A percentile compares a stretch with the other conserved stretches of the same genome.
These are phyloP conservation scores for Beta corolliflora DNA, from an alignment of 179 eudicot genomes.

Conservation along the genomic window DNA sequence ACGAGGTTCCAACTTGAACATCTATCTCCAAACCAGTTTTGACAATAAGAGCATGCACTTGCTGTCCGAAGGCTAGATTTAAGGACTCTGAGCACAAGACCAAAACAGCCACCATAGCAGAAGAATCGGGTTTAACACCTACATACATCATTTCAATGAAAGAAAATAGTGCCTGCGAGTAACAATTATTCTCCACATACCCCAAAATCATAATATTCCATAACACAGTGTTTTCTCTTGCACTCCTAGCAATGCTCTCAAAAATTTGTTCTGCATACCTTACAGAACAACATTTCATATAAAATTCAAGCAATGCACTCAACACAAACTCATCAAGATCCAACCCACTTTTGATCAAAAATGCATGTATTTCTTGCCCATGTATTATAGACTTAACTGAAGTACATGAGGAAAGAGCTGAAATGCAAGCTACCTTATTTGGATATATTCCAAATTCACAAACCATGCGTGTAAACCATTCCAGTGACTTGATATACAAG, in stretches of 20 bases:
- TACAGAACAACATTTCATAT: constrained; percentile 55
- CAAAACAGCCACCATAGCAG: constrained; percentile 59
- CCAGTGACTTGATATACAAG: constrained; percentile 29
- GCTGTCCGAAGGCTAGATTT: constrained; percentile 46
- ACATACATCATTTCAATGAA: constrained; percentile 47
- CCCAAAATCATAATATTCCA: constrained; percentile 85
- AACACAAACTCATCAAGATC: constrained; percentile 52
- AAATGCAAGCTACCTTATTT: constrained; percentile 59
- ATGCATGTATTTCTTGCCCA: constrained; percentile 45
- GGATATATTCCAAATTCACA: constrained; percentile 44
- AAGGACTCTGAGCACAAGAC: constrained; percentile 47
- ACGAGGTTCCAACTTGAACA: constrained; percentile 63
- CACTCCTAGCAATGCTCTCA: constrained; percentile 25
- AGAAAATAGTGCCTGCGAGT: constrained; percentile 47
- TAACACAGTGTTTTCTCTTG: constrained; percentile 40
- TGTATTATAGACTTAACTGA: constrained; percentile 47
- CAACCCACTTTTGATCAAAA: constrained; percentile 51
- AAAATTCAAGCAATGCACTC: constrained; percentile 66
- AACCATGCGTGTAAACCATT: constrained; percentile 45
- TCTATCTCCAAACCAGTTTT: constrained; percentile 50
- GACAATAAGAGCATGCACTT: constrained; percentile 52
- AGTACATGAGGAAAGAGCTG: constrained; percentile 61
- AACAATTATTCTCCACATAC: constrained; percentile 49
- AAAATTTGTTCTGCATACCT: constrained; percentile 47
- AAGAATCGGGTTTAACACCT: constrained; percentile 54